Evolutionary conservation across 345 rosid species (phyloP), one percentile per base, ranked within the genome.

Genomic region (Linum lewisii): DNA sequence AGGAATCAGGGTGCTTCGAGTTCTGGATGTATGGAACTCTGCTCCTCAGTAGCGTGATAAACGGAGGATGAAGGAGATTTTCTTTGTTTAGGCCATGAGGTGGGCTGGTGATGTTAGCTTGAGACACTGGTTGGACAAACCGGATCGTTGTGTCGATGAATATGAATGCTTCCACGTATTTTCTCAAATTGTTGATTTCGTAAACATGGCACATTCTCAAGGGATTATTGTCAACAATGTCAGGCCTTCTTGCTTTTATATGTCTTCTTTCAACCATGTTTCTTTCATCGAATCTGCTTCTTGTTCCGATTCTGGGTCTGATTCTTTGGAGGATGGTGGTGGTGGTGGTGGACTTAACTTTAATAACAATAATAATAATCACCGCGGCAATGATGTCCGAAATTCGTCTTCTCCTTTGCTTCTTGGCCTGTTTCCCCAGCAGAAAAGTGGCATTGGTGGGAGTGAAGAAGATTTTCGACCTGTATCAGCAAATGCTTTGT

Each of bases 281-380:
- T 86, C 99, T 21, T 89, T 93, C 85, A 89, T 93, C 13, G 95
- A 93, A 62, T 89, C 99, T 47, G 92, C 94, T 58, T 89, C 98
- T 59, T 86, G 89, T 78, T 92, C 99, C 14, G 97, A 89, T 69
- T 83, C 94, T 20, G 97, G 99, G 58, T 93, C 99, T 53, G 99
- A 93, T 70, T 86, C 90, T 37, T 52, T 68, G 22, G 98, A 92
- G 70, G 95, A 83, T 69, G n/a, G n/a, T n/a, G n/a, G n/a, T n/a
- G n/a, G n/a, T n/a, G n/a, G n/a, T n/a, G n/a, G n/a, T n/a, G 85
- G 81, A 67, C 68, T 64, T 42, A 77, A n/a, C n/a, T n/a, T n/a
- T n/a, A n/a, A n/a, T n/a, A n/a, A n/a, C n/a, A n/a, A n/a, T n/a
- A n/a, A n/a, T n/a, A n/a, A 77, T 67, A 73, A 77, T 67, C 72